Conservation (phyloP, 2,329 filamentous ascomycete species). For the Hypoxylon sp. region DNA sequence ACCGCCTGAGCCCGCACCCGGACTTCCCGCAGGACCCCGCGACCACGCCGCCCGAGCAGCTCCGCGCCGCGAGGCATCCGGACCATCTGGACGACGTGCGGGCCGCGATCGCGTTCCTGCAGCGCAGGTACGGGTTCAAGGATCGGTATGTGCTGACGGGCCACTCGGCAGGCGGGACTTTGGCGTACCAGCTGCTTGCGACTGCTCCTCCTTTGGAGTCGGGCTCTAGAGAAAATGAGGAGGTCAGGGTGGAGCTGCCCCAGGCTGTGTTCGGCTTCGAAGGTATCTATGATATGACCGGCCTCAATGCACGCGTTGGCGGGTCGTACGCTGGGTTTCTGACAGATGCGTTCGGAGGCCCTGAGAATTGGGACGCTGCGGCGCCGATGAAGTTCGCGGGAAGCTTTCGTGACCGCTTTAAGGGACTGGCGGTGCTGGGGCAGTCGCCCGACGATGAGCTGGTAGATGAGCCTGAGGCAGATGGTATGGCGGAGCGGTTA, state of each 20-base stretch:
- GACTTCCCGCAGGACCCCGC: conserved; percentile 61
- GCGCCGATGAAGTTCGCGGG: conserved; percentile 67
- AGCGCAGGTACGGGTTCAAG: conserved; percentile 60
- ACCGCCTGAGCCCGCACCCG: conserved; percentile 72
- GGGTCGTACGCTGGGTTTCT: conserved; percentile 71
- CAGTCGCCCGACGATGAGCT: conserved; percentile 65
- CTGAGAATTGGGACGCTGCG: conserved; percentile 65
- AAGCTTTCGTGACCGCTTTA: conserved; percentile 60
- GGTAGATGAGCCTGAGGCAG: conserved; percentile 71
- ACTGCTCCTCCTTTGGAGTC: conserved; percentile 38
- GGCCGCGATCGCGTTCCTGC: conserved; percentile 65
- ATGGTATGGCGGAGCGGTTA: conserved; percentile 68
- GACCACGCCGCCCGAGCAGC: conserved; percentile 53
- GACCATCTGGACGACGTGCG: conserved; percentile 73
- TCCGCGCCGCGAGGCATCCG: conserved; percentile 68
- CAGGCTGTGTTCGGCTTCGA: conserved; percentile 72
- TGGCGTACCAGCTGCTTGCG: conserved; percentile 74
- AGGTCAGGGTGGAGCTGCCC: conserved; percentile 57
- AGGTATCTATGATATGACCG: conserved; percentile 77
- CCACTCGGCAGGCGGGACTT: conserved; percentile 74
- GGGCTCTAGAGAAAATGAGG: conserved; percentile 51
- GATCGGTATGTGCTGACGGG: conserved; percentile 70
- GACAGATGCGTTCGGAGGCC: conserved; percentile 70
- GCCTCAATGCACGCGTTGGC: conserved; percentile 63
- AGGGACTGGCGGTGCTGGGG: conserved; percentile 58